Conservation (phyloP, 2,329 filamentous ascomycete genomes). For the Aciculosporium take region DNA sequence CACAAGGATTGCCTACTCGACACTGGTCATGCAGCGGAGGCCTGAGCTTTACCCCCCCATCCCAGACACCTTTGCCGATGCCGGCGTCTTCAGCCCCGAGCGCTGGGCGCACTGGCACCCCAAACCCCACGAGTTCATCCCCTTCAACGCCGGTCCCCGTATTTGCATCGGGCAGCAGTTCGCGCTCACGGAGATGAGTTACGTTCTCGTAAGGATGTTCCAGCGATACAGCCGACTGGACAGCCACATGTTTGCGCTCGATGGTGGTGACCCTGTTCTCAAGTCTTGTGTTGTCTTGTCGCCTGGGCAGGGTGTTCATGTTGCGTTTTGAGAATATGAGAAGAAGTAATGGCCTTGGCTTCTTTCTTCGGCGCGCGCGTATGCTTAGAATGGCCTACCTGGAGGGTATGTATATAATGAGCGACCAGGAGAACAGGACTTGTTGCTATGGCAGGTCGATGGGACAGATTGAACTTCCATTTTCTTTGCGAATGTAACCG, state of each 20-base stretch:
- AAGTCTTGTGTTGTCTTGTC: constrained; percentile 47
- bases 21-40: constrained; percentile 36
- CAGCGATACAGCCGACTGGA: constrained; percentile 55
- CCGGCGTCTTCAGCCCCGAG: constrained; percentile 32
- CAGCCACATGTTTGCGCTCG: constrained; percentile 39
- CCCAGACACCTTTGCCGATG: constrained; percentile 22
- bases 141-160: constrained; percentile 37
- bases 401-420: background rate
- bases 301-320: constrained; percentile 42
- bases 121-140: constrained; percentile 38
- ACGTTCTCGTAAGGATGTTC: constrained; percentile 57
- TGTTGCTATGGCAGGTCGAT: too few species aligned
- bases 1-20: constrained; percentile 34
- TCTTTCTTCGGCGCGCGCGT: background rate
- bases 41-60: constrained; percentile 31
- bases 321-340: constrained; percentile 39
- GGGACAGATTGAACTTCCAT: background rate
- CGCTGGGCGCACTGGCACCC: constrained; percentile 38
- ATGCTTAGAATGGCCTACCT: background rate
- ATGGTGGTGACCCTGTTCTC: constrained; percentile 37
- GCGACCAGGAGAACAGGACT: background rate
- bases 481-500: background rate
- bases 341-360: constrained; percentile 10
- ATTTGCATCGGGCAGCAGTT: constrained; percentile 46
- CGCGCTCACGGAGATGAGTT: constrained; percentile 44